Conservation (phyloP, 371 early-diverging fungal species). For the Mortierella sp. region DNA sequence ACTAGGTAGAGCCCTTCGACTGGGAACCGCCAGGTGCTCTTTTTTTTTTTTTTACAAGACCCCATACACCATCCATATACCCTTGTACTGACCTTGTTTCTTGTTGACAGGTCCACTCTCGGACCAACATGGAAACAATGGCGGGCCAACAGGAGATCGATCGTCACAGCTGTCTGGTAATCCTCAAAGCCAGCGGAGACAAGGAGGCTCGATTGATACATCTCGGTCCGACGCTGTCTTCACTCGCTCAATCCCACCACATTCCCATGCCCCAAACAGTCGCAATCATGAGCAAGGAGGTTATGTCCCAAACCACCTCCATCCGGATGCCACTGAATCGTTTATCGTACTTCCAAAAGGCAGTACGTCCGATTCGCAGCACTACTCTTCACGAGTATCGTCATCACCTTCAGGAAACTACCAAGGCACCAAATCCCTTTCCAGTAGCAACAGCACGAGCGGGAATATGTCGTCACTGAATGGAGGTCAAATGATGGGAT, state of each 20-base stretch:
- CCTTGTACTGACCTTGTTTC: neutral
- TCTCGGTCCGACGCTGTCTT: constrained; percentile 34
- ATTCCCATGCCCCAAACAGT: constrained; percentile 1
- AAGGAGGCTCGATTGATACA: constrained; percentile 11
- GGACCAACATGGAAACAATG: constrained; percentile 22
- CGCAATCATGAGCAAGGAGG: constrained; percentile 17
- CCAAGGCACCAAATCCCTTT: neutral
- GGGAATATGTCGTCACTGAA: constrained; percentile 10
- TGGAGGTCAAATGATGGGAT: constrained; percentile 6
- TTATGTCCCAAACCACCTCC: constrained; percentile 5
- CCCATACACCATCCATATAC: neutral
- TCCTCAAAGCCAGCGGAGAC: constrained; percentile 12
- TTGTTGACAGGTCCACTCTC: constrained; percentile 27
- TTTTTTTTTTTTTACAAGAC: too few relatives aligned
- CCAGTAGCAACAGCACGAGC: neutral
- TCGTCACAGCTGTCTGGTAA: neutral
- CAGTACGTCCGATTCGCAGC: constrained; percentile 13
- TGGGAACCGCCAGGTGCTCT: neutral
- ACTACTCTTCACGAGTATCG: constrained; percentile 20
- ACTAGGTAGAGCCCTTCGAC: constrained; percentile 25
- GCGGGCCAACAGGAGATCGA: constrained; percentile 19
- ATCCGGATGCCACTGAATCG: constrained; percentile 62
- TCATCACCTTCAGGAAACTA: constrained; percentile 10
- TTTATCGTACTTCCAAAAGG: constrained; percentile 63
- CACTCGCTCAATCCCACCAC: constrained; percentile 38